These are phyloP conservation scores for Oryza nivara DNA, from an alignment of 176 grass and related monocot species.

Conservation along the genomic window DNA sequence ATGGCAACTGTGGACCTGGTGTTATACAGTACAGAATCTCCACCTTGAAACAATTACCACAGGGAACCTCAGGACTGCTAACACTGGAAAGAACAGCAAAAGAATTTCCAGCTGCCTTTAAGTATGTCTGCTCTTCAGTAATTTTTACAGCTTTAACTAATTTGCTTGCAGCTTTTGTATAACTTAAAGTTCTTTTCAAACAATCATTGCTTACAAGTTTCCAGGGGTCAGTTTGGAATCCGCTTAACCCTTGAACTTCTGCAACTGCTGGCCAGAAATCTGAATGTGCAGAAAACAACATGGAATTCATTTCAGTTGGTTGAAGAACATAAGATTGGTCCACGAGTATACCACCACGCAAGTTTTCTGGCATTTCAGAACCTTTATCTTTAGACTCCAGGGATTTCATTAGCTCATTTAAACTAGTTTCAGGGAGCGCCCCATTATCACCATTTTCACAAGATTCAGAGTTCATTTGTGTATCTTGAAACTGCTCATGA, in stretches of 20 bases:
- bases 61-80: conserved; percentile 85
- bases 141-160: conserved; percentile 88
- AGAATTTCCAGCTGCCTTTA: conserved; percentile 66
- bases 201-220: conserved; percentile 57
- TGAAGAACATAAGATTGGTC: conserved; percentile 74
- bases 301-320: conserved; percentile 72
- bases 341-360: conserved; percentile 76
- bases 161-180: conserved; percentile 83
- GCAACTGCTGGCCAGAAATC: conserved; percentile 73
- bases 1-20: conserved; percentile 59
- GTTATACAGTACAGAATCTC: conserved; percentile 76
- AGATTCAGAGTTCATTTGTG: conserved; percentile 33
- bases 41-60: conserved; percentile 75
- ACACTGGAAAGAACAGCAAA: conserved; percentile 68
- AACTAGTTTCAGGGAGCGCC: conserved; percentile 34
- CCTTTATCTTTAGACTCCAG: conserved; percentile 72
- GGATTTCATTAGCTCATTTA: conserved; percentile 78
- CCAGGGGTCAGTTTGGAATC: conserved; percentile 68
- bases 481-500: conserved; percentile 18
- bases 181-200: conserved; percentile 77
- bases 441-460: conserved; percentile 41
- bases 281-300: conserved; percentile 78
- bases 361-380: conserved; percentile 66
- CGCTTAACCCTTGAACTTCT: conserved; percentile 73
- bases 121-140: conserved; percentile 82